Conservation (phyloP, 176 grass and related monocot species). For the Aegilops tauschii region DNA sequence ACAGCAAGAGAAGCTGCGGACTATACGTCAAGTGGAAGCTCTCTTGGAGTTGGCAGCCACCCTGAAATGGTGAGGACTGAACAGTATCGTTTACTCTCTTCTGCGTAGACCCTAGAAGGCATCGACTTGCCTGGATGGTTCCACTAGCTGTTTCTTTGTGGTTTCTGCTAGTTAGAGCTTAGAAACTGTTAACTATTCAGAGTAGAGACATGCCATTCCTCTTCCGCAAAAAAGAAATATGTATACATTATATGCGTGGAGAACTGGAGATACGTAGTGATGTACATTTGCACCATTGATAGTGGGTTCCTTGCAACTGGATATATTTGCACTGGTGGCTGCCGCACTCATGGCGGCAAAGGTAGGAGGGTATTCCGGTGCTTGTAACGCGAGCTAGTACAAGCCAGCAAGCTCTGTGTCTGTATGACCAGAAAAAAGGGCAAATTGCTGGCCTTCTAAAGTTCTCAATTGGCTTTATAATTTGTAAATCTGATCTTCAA, state of each 20-base stretch:
- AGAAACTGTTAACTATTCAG: not conserved
- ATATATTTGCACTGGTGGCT: too few species aligned
- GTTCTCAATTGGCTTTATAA: too few species aligned
- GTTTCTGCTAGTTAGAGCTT: conserved; percentile 6
- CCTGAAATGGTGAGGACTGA: conserved; percentile 65
- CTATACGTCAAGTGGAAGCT: conserved; percentile 68
- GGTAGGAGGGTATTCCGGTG: too few species aligned
- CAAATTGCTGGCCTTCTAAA: too few species aligned
- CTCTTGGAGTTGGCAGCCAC: conserved; percentile 66
- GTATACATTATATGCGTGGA: conserved; percentile 15
- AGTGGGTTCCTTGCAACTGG: too few species aligned
- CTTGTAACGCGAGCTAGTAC: too few species aligned
- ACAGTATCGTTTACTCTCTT: not conserved
- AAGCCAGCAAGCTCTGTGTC: too few species aligned
- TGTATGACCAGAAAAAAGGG: too few species aligned
- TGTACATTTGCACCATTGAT: too few species aligned
- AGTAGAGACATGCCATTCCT: not conserved
- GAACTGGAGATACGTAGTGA: not conserved
- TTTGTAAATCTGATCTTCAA: too few species aligned
- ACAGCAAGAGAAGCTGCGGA: conserved; percentile 77
- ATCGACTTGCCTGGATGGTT: conserved; percentile 3
- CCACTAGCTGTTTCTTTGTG: not conserved
- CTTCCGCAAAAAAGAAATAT: not conserved
- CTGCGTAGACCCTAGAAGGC: not conserved
- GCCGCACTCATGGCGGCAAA: too few species aligned